phyloP scores from a whole-genome alignment of 768 basidiomycete species.

The Lactarius tabidus region DNA sequence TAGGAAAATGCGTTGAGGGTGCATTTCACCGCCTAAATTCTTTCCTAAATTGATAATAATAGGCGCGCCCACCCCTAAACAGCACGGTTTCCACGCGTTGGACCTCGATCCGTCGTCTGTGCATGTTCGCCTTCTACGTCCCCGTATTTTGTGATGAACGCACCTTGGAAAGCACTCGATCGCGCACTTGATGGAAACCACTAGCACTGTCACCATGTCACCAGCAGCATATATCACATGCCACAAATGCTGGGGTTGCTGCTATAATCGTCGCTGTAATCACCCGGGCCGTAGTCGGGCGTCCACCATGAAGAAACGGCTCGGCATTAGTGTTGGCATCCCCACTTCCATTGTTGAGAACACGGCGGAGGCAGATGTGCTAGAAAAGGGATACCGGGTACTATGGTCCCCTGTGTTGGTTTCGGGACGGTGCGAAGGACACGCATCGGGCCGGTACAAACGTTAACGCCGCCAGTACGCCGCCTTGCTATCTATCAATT shows the following conservation, averaged over 20 bases:
- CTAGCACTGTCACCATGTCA: neutral
- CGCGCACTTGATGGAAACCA: slow-evolving; percentile 5
- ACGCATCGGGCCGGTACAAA: no score
- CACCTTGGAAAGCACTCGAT: neutral
- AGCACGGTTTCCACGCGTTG: neutral
- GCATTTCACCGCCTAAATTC: neutral
- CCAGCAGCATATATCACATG: no score
- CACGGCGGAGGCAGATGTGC: neutral
- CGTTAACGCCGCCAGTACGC: no score
- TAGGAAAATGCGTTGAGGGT: slow-evolving; percentile 13
- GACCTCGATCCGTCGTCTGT: neutral
- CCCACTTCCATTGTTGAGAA: neutral
- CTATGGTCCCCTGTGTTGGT: neutral
- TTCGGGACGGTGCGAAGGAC: no score
- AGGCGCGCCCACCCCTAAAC: slow-evolving; percentile 5
- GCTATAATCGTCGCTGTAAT: neutral
- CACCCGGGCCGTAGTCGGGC: neutral
- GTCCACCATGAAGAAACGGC: neutral
- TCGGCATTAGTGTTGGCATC: neutral
- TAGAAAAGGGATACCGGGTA: neutral
- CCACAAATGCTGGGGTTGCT: no score
- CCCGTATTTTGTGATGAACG: neutral
- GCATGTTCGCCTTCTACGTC: neutral
- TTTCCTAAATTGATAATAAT: neutral
- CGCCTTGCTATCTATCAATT: no score